Percentiles rank a stretch among this genome's conserved stretches.
These are phyloP conservation scores for Diutina mesorugosa DNA, from an alignment of 1,139 yeast genomes.

Conservation along the genomic window DNA sequence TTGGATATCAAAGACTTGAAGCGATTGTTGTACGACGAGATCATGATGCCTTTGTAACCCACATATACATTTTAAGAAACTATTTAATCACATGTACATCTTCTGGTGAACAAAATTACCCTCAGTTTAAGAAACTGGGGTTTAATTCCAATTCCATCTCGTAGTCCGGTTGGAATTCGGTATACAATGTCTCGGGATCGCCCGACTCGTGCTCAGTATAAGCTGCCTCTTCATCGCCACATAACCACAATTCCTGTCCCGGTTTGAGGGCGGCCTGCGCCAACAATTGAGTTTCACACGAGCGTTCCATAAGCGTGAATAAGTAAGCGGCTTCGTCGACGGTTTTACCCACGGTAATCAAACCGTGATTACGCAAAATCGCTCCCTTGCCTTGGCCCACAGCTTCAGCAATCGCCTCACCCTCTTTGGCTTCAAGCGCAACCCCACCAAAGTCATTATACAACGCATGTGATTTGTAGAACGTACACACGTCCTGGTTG, in stretches of 20 bases:
- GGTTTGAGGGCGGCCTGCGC: conserved; percentile 40
- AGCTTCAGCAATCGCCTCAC: conserved; percentile 51
- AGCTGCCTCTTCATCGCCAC: conserved; percentile 58
- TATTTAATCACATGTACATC: neutral
- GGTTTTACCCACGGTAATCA: conserved; percentile 63
- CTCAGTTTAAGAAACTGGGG: conserved; percentile 6
- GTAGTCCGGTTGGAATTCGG: conserved; percentile 63
- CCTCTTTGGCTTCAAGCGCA: conserved; percentile 65
- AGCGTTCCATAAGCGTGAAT: conserved; percentile 47
- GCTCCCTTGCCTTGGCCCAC: conserved; percentile 53
- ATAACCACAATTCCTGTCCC: conserved; percentile 15
- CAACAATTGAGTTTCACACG: conserved; percentile 59
- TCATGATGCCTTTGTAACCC: conserved; percentile 19
- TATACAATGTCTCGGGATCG: conserved; percentile 56
- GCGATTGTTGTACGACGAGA: conserved; percentile 52
- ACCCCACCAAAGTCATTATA: conserved; percentile 69
- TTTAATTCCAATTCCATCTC: conserved; percentile 18
- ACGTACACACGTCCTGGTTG: conserved; percentile 64
- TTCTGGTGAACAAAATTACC: neutral
- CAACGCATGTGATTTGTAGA: conserved; percentile 55
- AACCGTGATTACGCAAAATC: conserved; percentile 68
- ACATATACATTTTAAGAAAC: neutral
- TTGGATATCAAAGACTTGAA: conserved; percentile 62
- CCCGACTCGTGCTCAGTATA: conserved; percentile 50
- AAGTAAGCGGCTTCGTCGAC: conserved; percentile 78